Percentiles rank a stretch among this genome's conserved stretches.
phyloP scores from a whole-genome alignment of 129 eudicot genomes.

The Rutidosis leptorrhynchoides region DNA sequence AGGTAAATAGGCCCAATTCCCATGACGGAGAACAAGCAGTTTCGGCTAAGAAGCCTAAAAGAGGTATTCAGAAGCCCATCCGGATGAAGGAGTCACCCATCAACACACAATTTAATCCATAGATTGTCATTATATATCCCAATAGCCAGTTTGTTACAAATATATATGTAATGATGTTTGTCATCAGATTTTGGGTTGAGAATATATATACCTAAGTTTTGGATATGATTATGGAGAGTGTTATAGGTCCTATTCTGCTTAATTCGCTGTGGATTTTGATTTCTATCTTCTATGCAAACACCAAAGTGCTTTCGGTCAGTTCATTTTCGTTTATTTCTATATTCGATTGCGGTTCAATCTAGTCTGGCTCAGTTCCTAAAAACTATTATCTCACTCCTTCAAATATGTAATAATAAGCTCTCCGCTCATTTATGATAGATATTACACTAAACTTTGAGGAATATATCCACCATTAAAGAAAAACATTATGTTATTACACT shows the following conservation, averaged over 20 bases:
- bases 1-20: background rate
- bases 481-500: background rate
- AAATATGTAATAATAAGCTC: background rate
- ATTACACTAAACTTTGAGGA: background rate
- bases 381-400: background rate
- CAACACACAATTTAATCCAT: background rate
- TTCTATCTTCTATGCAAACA: background rate
- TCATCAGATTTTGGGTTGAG: conserved; percentile 1
- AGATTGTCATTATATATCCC: background rate
- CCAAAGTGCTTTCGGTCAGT: background rate
- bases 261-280: background rate
- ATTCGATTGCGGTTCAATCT: background rate
- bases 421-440: background rate
- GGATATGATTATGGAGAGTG: background rate
- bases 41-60: conserved; percentile 3
- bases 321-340: background rate
- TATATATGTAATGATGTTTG: background rate
- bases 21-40: background rate
- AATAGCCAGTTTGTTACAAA: background rate
- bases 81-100: background rate
- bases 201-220: background rate
- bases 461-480: background rate
- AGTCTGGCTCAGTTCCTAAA: background rate
- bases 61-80: background rate
- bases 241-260: background rate